phyloP scores from a whole-genome alignment of 169 alveolate species.

The Plasmodium sp. region DNA sequence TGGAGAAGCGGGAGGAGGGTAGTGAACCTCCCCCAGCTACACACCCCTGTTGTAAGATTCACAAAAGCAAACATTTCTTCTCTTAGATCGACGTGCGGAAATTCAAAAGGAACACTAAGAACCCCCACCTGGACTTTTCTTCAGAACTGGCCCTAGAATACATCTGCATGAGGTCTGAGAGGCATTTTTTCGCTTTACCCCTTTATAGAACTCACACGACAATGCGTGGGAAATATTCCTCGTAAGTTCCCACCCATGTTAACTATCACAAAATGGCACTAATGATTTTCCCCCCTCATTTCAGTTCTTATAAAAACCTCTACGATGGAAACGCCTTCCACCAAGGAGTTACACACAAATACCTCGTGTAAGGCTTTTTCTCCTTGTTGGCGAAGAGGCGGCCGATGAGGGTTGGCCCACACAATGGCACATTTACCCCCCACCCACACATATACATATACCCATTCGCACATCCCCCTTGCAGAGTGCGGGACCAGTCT shows the following conservation, averaged over 20 bases:
- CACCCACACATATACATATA: neutral
- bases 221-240: neutral
- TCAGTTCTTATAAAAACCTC: constrained; percentile 46
- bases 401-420: neutral
- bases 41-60: neutral
- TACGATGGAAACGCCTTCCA: constrained; percentile 65
- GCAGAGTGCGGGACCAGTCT: constrained; percentile 59
- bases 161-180: constrained; percentile 61
- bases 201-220: neutral
- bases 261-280: neutral
- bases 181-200: neutral
- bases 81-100: constrained; percentile 53
- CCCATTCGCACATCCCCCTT: neutral
- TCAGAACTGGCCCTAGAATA: constrained; percentile 45
- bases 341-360: constrained; percentile 75
- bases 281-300: constrained; percentile 5
- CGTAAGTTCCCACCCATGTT: neutral
- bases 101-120: constrained; percentile 61
- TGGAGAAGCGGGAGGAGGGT: neutral
- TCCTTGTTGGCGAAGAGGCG: neutral
- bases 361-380: constrained; percentile 39
- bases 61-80: neutral
- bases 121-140: constrained; percentile 20
- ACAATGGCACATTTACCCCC: neutral
- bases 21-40: neutral